Evolutionary conservation across 805 yeast genomes (phyloP).

Genomic region (Ogataea naganishii): DNA sequence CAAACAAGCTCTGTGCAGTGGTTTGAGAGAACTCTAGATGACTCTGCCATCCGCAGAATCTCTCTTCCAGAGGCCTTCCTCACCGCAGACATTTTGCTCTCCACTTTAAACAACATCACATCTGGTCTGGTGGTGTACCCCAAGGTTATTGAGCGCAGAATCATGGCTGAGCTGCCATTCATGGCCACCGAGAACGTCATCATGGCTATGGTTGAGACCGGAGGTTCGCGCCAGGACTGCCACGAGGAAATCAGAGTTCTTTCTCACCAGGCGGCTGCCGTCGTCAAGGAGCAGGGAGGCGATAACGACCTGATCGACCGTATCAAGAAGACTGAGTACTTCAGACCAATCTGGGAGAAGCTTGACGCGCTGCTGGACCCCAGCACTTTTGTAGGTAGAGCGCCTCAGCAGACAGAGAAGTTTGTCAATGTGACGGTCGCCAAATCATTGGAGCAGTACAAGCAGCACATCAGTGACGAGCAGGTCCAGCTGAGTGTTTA

Average conservation of each 20-base stretch:
- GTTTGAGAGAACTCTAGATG: slow-evolving; percentile 98
- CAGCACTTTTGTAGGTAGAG: slow-evolving; percentile 93
- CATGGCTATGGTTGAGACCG: slow-evolving; percentile 99
- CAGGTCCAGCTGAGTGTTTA: slow-evolving; percentile 76
- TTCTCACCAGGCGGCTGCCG: slow-evolving; percentile 95
- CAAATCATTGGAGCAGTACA: slow-evolving; percentile 66
- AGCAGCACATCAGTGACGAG: slow-evolving; percentile 49
- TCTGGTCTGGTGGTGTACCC: slow-evolving; percentile 97
- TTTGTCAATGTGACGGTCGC: slow-evolving; percentile 81
- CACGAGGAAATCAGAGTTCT: slow-evolving; percentile 96
- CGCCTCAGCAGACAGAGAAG: slow-evolving; percentile 95
- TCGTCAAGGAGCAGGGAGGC: slow-evolving; percentile 97
- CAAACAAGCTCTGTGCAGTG: slow-evolving; percentile 98
- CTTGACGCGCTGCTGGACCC: slow-evolving; percentile 82
- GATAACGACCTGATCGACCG: slow-evolving; percentile 95
- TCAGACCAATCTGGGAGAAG: slow-evolving; percentile 82
- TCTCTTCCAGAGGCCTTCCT: slow-evolving; percentile 93
- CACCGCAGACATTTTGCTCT: slow-evolving; percentile 87
- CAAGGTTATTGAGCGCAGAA: slow-evolving; percentile 96
- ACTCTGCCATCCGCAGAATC: slow-evolving; percentile 95
- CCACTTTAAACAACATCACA: slow-evolving; percentile 85
- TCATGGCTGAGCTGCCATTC: slow-evolving; percentile 89
- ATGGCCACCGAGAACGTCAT: slow-evolving; percentile 99
- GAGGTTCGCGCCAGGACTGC: slow-evolving; percentile 96
- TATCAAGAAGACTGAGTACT: slow-evolving; percentile 66